Base-by-base conservation (phyloP, 139 green algal species). In the Chlamydomonas sp. region DNA sequence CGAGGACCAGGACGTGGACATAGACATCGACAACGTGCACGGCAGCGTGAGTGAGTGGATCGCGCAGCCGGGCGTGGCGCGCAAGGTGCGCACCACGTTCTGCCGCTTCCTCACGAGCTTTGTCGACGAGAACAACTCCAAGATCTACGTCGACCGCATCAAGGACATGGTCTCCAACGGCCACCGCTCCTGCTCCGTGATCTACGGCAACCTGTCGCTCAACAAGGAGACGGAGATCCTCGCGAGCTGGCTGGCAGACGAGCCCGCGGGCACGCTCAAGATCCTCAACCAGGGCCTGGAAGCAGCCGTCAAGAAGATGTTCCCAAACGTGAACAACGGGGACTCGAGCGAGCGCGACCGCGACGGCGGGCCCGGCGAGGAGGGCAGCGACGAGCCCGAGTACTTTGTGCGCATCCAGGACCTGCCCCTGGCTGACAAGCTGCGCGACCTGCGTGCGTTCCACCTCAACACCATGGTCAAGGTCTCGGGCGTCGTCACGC, bases 401-500 rank as follows among this genome's bases (percentile, higher is more conserved):
- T 74, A 97, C 5, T 89, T 90, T 69, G 93, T 99, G 72, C 90
- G 95, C 43, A 79, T 99, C 54, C 76, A 77, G 8, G 83, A 89
- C 29, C 86, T 98, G 65, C 90, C 92, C 24, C 71, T 96, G 59
- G 66, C 83, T 26, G 95, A 99, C 72, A 83, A 80, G n/a, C 88
- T 99, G 65, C 81, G 95, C 22, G 90, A 97, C 75, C 88, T 99
- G 48, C 81, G 92, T 24, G 57, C 58, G 2, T 65, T 49, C 6
- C 29, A 67, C 13, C 24, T 38, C 34, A 75, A 39, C 38, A 65
- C 33, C 3, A 34, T 58, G 22, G 37, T 69, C 35, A 34, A 22
- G 3, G 81, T 95, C 20, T 73, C 74, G 5, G 95, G 95, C 66
- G 95, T 99, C 57, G 92, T 98, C 2, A 97, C 92, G 0, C 83